Percentiles rank a stretch among this genome's conserved stretches.
Evolutionary conservation across 495 filamentous ascomycete genomes (phyloP).

Genomic region (Friedmanniomyces endolithicus): DNA sequence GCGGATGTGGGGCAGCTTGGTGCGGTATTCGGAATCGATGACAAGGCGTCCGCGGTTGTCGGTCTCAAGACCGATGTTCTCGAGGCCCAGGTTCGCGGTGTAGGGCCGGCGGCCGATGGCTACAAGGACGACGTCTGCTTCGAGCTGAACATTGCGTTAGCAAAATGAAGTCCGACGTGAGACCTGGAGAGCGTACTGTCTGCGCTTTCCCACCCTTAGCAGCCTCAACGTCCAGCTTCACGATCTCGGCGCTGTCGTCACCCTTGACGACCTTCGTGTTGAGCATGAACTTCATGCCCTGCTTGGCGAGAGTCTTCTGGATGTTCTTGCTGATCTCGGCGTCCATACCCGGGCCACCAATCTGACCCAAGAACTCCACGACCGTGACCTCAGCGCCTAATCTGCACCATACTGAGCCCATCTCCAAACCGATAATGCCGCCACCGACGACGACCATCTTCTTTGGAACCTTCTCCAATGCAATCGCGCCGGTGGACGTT

Average conservation of each 20-base stretch:
- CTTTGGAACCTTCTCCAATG: constrained; percentile 81
- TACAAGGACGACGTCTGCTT: constrained; percentile 91
- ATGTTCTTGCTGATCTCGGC: constrained; percentile 79
- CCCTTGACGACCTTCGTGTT: constrained; percentile 86
- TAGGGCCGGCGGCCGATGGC: constrained; percentile 94
- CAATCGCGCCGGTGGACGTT: constrained; percentile 88
- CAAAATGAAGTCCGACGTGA: not conserved
- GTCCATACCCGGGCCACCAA: constrained; percentile 97
- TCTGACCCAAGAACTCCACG: constrained; percentile 90
- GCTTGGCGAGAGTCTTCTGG: constrained; percentile 88
- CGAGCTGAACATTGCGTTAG: constrained; percentile 45
- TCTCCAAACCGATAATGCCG: constrained; percentile 97
- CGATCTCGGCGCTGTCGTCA: constrained; percentile 59
- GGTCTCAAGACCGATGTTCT: constrained; percentile 87
- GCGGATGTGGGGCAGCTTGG: constrained; percentile 77
- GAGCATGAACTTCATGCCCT: constrained; percentile 97
- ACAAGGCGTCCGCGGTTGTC: constrained; percentile 88
- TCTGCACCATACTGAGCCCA: constrained; percentile 94
- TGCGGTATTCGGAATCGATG: constrained; percentile 97
- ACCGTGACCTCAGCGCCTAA: constrained; percentile 90
- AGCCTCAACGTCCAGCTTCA: constrained; percentile 76
- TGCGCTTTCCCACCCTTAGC: constrained; percentile 94
- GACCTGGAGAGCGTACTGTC: constrained; percentile 39
- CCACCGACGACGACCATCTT: constrained; percentile 97
- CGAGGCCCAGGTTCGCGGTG: constrained; percentile 77